Conservation (phyloP, 208 protist species). For the Trypanosoma cruzi region DNA sequence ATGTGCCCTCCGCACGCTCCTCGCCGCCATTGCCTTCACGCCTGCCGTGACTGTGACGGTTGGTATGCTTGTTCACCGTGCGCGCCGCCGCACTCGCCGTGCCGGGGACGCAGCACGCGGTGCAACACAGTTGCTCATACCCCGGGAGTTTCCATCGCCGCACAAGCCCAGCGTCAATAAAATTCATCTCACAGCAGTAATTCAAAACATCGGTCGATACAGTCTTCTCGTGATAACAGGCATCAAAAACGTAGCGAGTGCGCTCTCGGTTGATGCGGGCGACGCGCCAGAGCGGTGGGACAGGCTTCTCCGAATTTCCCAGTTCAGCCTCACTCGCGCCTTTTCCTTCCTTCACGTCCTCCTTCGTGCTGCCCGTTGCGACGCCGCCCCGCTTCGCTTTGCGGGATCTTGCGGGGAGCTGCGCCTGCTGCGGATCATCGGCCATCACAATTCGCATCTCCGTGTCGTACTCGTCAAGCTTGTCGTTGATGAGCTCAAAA, state of each 20-base stretch:
- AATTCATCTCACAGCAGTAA: constrained; percentile 88
- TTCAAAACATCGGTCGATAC: constrained; percentile 75
- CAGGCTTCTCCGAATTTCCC: constrained; percentile 19
- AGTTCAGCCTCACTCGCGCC: constrained; percentile 12
- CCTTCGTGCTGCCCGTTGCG: not conserved
- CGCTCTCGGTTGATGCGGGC: constrained; percentile 80
- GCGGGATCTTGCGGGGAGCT: not conserved
- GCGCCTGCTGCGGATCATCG: constrained; percentile 49
- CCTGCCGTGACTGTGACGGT: constrained; percentile 49
- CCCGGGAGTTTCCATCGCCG: constrained; percentile 79
- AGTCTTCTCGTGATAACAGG: constrained; percentile 43
- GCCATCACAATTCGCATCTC: constrained; percentile 73
- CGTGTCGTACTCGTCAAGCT: constrained; percentile 71
- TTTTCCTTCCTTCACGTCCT: constrained; percentile 9
- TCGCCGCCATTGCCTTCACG: not conserved
- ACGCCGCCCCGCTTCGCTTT: not conserved
- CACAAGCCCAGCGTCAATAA: constrained; percentile 78
- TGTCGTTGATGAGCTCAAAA: constrained; percentile 64
- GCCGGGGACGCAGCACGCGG: constrained; percentile 73
- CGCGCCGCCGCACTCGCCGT: constrained; percentile 57
- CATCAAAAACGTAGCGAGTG: constrained; percentile 81
- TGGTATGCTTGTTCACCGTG: constrained; percentile 52
- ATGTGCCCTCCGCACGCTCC: constrained; percentile 36
- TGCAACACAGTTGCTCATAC: constrained; percentile 88
- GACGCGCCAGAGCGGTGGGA: constrained; percentile 81